Percentiles rank a stretch among this genome's conserved stretches.
Conservation (phyloP, 2,329 filamentous ascomycete genomes). For the Bipolaris gigantea region DNA sequence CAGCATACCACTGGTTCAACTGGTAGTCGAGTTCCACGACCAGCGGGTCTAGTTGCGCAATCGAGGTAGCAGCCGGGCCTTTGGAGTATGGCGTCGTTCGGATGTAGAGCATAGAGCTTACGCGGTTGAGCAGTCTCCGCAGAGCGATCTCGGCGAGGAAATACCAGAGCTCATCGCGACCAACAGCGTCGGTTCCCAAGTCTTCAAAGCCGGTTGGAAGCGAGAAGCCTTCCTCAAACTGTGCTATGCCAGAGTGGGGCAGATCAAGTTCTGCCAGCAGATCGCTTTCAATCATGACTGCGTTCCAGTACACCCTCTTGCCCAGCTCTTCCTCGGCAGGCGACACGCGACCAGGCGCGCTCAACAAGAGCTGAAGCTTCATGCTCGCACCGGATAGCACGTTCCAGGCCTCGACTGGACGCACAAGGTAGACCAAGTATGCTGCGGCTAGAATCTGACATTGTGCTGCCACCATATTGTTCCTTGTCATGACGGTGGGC, state of each 20-base stretch:
- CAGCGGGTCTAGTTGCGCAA: conserved; percentile 73
- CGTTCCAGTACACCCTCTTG: conserved; percentile 83
- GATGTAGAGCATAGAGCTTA: conserved; percentile 78
- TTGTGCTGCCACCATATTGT: conserved; percentile 75
- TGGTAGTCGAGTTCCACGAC: conserved; percentile 82
- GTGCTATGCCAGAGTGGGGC: conserved; percentile 79
- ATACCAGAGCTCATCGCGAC: conserved; percentile 81
- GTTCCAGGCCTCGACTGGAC: conserved; percentile 82
- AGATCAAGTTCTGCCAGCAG: conserved; percentile 77
- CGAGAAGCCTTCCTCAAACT: conserved; percentile 78
- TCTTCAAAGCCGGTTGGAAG: conserved; percentile 76
- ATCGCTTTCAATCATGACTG: conserved; percentile 77
- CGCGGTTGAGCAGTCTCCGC: conserved; percentile 73
- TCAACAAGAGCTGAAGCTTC: conserved; percentile 77
- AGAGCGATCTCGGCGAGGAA: conserved; percentile 82
- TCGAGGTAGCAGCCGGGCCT: conserved; percentile 59
- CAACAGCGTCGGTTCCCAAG: conserved; percentile 66
- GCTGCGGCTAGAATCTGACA: conserved; percentile 80
- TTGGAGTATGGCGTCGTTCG: conserved; percentile 55
- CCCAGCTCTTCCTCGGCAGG: conserved; percentile 71
- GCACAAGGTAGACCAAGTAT: conserved; percentile 80
- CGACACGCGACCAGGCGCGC: conserved; percentile 71
- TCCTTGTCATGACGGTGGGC: conserved; percentile 77
- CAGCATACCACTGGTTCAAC: conserved; percentile 82
- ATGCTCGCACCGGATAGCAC: conserved; percentile 77